phyloP scores from a whole-genome alignment of 768 basidiomycete species.

The Pleurotus eryngii region DNA sequence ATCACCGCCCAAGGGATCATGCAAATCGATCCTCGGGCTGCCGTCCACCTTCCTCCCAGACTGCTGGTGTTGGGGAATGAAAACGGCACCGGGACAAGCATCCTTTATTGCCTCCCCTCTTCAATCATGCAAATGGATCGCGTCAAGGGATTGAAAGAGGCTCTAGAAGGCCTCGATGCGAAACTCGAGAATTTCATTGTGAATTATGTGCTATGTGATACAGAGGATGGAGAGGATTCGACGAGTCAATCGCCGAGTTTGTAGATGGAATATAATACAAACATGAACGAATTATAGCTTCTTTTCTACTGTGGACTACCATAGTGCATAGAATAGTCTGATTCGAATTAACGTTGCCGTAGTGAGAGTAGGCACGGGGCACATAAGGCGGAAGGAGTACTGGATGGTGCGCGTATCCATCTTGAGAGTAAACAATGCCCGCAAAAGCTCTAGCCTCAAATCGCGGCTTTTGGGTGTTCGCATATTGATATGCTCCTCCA shows the following conservation, averaged over 20 bases:
- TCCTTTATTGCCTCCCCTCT: constrained; percentile 48
- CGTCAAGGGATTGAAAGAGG: constrained; percentile 27
- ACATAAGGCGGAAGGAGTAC: no score
- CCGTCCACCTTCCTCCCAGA: constrained; percentile 42
- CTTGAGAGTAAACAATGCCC: no score
- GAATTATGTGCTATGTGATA: constrained; percentile 23
- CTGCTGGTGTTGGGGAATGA: constrained; percentile 39
- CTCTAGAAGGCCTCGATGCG: constrained; percentile 34
- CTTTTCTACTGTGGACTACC: no score
- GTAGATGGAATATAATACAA: no score
- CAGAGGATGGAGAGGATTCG: not conserved
- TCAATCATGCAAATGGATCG: constrained; percentile 35
- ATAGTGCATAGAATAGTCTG: no score
- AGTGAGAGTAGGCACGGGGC: no score
- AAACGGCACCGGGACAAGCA: constrained; percentile 32
- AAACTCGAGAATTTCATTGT: constrained; percentile 41
- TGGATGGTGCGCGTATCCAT: no score
- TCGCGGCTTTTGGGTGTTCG: no score
- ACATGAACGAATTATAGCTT: no score
- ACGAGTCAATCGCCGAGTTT: no score
- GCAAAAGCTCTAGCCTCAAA: no score
- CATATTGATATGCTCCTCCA: not conserved
- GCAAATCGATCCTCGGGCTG: constrained; percentile 35
- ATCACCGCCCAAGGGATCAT: constrained; percentile 44
- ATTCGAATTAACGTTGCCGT: no score